phyloP scores from a whole-genome alignment of 441 rosid genomes.

The Erodium moschatum region DNA sequence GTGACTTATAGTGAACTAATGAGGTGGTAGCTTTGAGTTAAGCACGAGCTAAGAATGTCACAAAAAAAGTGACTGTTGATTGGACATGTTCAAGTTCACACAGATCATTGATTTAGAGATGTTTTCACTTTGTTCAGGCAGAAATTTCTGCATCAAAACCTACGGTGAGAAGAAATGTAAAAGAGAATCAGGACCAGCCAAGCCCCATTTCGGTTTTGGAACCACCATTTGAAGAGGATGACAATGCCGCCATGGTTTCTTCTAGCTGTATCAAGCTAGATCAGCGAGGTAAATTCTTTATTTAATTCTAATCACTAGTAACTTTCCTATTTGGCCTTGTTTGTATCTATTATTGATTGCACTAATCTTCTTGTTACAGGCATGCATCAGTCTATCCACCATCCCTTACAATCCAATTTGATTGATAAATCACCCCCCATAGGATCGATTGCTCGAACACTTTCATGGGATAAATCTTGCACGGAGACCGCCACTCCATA shows the following conservation, averaged over 20 bases:
- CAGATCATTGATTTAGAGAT: neutral
- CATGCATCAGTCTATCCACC: conserved; percentile 3
- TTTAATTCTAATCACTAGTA: neutral
- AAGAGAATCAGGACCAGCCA: conserved; percentile 75
- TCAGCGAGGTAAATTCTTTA: conserved; percentile 31
- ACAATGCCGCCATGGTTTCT: conserved; percentile 31
- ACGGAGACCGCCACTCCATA: conserved; percentile 34
- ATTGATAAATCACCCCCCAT: conserved; percentile 84
- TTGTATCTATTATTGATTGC: neutral
- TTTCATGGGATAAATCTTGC: conserved; percentile 60
- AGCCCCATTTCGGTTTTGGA: conserved; percentile 93
- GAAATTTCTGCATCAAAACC: conserved; percentile 41
- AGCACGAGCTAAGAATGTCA: too few relatives aligned
- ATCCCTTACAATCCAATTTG: conserved; percentile 43
- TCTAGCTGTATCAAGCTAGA: conserved; percentile 35
- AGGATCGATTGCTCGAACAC: conserved; percentile 63
- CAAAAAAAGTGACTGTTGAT: too few relatives aligned
- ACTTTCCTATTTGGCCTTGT: neutral
- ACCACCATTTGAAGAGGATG: conserved; percentile 64
- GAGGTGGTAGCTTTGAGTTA: too few relatives aligned
- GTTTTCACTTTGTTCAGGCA: conserved; percentile 35
- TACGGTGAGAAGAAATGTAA: conserved; percentile 18
- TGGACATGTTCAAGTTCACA: too few relatives aligned
- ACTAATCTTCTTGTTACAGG: conserved; percentile 13
- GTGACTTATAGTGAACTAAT: too few relatives aligned